Conservation (phyloP, 23 red algal species). For the Pyropia yezoensis region DNA sequence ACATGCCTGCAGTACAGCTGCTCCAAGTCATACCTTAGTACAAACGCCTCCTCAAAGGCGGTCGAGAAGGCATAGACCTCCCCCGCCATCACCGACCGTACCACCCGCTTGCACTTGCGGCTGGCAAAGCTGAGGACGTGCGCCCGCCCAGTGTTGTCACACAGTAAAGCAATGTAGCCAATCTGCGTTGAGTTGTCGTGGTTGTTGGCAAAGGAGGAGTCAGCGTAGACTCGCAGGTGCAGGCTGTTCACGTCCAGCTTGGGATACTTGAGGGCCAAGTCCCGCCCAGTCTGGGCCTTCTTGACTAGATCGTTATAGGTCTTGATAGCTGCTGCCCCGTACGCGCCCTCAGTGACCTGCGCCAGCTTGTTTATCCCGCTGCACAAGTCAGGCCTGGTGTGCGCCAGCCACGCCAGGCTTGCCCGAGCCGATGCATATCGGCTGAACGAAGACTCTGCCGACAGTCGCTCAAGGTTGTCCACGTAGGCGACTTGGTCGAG, state of each 20-base stretch:
- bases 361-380: constrained; percentile 7
- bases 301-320: neutral
- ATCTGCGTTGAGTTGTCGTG: constrained; percentile 15
- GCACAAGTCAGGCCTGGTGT: constrained; percentile 1
- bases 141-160: neutral
- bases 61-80: too few relatives aligned
- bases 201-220: constrained; percentile 17
- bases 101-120: constrained; percentile 12
- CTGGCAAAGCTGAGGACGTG: constrained; percentile 12
- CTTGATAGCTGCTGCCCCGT: neutral
- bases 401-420: constrained; percentile 7
- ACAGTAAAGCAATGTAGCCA: constrained; percentile 11
- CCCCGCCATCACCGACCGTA: constrained; percentile 16
- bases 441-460: neutral
- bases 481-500: neutral
- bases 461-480: neutral
- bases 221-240: neutral
- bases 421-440: neutral
- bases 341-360: constrained; percentile 1
- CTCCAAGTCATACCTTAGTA: constrained; percentile 1
- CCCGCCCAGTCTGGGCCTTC: neutral
- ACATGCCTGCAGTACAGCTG: neutral
- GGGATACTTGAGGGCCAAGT: neutral
- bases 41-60: constrained; percentile 10
- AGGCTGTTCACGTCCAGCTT: neutral